phyloP scores from a whole-genome alignment of 2,329 filamentous ascomycete genomes.

The Blastomyces emzantsi region DNA sequence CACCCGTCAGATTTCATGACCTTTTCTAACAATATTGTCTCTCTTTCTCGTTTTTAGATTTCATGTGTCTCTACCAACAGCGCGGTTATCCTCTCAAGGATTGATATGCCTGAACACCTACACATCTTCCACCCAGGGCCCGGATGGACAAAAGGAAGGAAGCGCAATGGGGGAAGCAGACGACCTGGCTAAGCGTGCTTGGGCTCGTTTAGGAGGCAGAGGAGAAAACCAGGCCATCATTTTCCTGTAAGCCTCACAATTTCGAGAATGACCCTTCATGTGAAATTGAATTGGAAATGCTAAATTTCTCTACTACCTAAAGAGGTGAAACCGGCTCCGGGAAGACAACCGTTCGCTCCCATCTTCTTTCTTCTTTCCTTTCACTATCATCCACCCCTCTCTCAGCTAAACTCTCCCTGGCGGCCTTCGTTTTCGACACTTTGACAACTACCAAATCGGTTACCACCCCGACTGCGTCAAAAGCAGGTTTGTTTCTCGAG shows the following conservation, averaged over 20 bases:
- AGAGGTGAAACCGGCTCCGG: slow-evolving; percentile 94
- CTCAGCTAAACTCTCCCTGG: slow-evolving; percentile 85
- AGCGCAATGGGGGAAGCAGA: slow-evolving; percentile 89
- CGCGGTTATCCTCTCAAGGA: slow-evolving; percentile 81
- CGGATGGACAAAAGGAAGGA: slow-evolving; percentile 83
- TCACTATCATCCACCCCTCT: slow-evolving; percentile 86
- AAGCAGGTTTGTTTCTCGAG: slow-evolving; percentile 90
- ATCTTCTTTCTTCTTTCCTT: slow-evolving; percentile 75
- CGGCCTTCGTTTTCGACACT: slow-evolving; percentile 90
- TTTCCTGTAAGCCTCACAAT: slow-evolving; percentile 61
- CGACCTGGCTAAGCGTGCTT: slow-evolving; percentile 80
- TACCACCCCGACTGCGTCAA: slow-evolving; percentile 90
- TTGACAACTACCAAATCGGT: slow-evolving; percentile 95
- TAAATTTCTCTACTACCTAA: slow-evolving; percentile 25
- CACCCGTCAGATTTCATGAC: neutral
- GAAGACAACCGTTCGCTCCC: slow-evolving; percentile 88
- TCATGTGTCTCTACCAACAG: slow-evolving; percentile 81
- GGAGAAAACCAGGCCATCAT: slow-evolving; percentile 89
- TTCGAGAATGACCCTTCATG: neutral
- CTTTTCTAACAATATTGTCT: slow-evolving; percentile 3
- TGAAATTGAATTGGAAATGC: slow-evolving; percentile 3
- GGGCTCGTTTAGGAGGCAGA: slow-evolving; percentile 72
- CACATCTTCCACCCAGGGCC: slow-evolving; percentile 75
- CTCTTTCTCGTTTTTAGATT: slow-evolving; percentile 61
- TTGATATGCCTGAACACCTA: slow-evolving; percentile 93